Percentiles rank a stretch among this genome's conserved stretches.
phyloP scores from a whole-genome alignment of 176 grass and related monocot genomes.

The Juncus inflexus region DNA sequence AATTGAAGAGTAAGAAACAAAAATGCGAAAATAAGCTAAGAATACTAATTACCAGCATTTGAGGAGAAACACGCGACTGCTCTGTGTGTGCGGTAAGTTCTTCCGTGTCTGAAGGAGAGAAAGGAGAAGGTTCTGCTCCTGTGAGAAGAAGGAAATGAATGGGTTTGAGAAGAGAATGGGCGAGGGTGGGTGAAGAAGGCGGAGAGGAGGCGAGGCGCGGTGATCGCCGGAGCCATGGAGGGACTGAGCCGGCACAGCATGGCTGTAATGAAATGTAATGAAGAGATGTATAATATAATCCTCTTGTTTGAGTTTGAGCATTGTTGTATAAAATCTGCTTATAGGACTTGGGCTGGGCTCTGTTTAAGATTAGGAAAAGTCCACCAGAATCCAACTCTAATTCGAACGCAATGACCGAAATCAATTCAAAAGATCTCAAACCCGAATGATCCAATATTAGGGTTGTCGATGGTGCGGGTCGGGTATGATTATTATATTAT shows the following conservation, averaged over 20 bases:
- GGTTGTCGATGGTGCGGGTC: too few species aligned
- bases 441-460: too few species aligned
- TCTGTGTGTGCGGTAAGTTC: conserved; percentile 1
- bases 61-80: conserved; percentile 7
- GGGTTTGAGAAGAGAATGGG: conserved; percentile 5
- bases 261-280: not conserved
- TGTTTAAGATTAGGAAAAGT: too few species aligned
- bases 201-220: conserved; percentile 25
- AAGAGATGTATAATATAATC: too few species aligned
- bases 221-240: conserved; percentile 22
- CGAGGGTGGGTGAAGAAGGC: conserved; percentile 16
- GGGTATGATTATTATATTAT: too few species aligned
- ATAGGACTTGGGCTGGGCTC: too few species aligned
- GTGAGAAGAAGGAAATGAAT: not conserved
- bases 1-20: not conserved
- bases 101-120: conserved; percentile 4
- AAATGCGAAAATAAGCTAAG: not conserved
- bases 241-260: conserved; percentile 64
- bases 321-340: too few species aligned
- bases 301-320: too few species aligned
- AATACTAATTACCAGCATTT: not conserved
- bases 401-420: too few species aligned
- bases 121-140: conserved; percentile 14
- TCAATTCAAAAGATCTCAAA: too few species aligned
- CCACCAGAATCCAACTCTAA: too few species aligned